These are phyloP conservation scores for Dichotomopilus funicola DNA, from an alignment of 2,329 filamentous ascomycete species.

Conservation along the genomic window DNA sequence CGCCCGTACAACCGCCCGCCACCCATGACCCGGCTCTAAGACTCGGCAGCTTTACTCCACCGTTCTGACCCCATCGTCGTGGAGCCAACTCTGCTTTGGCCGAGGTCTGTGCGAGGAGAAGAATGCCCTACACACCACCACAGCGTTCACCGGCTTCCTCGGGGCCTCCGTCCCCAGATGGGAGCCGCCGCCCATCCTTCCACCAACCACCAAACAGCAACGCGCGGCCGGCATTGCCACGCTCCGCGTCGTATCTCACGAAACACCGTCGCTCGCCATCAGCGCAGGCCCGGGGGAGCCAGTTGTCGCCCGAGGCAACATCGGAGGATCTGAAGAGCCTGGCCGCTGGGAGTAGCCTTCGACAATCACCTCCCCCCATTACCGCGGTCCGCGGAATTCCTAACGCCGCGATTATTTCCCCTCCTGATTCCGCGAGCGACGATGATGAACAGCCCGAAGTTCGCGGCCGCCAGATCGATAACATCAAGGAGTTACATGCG, in stretches of 20 bases:
- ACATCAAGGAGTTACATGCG: constrained; percentile 65
- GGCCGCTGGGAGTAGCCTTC: constrained; percentile 54
- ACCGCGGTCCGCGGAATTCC: constrained; percentile 68
- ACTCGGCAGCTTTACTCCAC: not conserved
- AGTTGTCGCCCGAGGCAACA: constrained; percentile 44
- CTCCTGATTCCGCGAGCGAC: constrained; percentile 80
- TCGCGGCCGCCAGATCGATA: constrained; percentile 39
- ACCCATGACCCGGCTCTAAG: constrained; percentile 18
- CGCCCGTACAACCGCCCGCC: not conserved
- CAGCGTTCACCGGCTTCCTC: constrained; percentile 57
- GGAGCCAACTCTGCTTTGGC: constrained; percentile 28
- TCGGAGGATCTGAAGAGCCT: constrained; percentile 45
- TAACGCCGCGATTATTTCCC: constrained; percentile 78
- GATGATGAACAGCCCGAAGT: constrained; percentile 58
- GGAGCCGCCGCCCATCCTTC: constrained; percentile 54
- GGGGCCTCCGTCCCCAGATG: constrained; percentile 48
- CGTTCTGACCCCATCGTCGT: not conserved
- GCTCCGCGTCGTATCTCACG: constrained; percentile 60
- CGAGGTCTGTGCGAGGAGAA: not conserved
- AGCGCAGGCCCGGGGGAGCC: constrained; percentile 28
- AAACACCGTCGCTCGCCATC: constrained; percentile 57
- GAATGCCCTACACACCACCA: constrained; percentile 85
- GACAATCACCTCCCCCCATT: constrained; percentile 77
- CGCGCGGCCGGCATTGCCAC: constrained; percentile 49
- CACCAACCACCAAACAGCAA: constrained; percentile 32